Base-by-base conservation (phyloP, 257 asterid species). In the Nicotiana benthamiana region DNA sequence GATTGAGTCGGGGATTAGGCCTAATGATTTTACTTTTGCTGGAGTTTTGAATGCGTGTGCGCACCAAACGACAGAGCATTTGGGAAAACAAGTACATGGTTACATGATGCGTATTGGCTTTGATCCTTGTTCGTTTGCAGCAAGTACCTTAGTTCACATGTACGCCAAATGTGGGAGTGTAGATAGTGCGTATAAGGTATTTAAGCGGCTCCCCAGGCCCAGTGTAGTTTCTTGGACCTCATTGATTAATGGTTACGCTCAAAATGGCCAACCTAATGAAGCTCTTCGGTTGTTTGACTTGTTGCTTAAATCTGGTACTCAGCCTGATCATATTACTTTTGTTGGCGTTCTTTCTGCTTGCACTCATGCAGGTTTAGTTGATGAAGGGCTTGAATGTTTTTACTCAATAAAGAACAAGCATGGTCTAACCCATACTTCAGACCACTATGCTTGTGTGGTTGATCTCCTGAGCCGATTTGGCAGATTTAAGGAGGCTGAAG, bases 161-260 rank as follows among this genome's bases (percentile, higher is more conserved):
- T 92, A 92, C 51, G 75, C 94, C 46, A 92, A 92, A 64, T 92
- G 95, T 61, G 97, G 97, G 12, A 91, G 88, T 4, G 83, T 89
- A 3, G 94, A 87, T 80, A 83, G 17, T 80, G 97, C 97, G 9
- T 78, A 83, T 74, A 88, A 60, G 63, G 91, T 91, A 13, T 91
- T 91, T 82, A 85, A 85, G 18, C 64, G 63, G 79, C 85, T 92
- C 13, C 92, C 89, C 5, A 83, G 53, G 32, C 93, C 95, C 8
- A 91, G 87, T 89, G 79, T 92, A 86, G 93, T 91, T 78, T 92
- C 97, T 0, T 92, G 92, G 93, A 92, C 97, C 36, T 91, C 93
- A 51, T 84, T 92, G 85, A 91, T 92, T 36, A 91, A 91, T 48
- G 97, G 97, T 26, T 91, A 89, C 83, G 95, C 97, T 62, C 95